Evolutionary conservation across 306 rosid genomes (phyloP).

Genomic region (Ormosia semicastrata): DNA sequence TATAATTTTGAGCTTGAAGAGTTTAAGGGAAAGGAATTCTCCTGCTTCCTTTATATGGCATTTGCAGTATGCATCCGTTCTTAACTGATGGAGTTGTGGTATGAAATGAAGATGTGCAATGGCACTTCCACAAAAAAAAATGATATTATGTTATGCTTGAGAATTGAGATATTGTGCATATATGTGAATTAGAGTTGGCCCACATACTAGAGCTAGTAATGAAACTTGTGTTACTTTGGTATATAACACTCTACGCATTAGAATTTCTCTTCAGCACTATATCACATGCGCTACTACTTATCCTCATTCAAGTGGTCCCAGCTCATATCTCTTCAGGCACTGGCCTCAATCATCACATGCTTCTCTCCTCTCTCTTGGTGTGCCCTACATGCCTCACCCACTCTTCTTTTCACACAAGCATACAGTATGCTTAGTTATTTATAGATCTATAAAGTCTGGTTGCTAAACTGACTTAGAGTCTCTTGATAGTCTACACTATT

Average conservation of each 20-base stretch:
- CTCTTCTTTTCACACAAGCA: neutral
- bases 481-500: neutral
- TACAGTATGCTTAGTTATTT: neutral
- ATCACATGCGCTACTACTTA: neutral
- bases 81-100: neutral
- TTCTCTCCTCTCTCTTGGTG: neutral
- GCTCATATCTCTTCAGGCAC: neutral
- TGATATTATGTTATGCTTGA: neutral
- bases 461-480: slow-evolving; percentile 9
- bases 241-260: neutral
- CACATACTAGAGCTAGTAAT: neutral
- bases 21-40: slow-evolving; percentile 17
- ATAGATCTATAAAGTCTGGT: neutral
- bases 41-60: slow-evolving; percentile 3
- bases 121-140: neutral
- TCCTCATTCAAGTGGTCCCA: neutral
- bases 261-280: slow-evolving; percentile 3
- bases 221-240: slow-evolving; percentile 12
- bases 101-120: neutral
- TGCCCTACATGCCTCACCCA: neutral
- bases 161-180: neutral
- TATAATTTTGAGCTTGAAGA: slow-evolving; percentile 7
- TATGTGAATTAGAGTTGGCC: neutral
- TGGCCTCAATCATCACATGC: neutral
- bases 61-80: neutral